Evolutionary conservation across 1,139 yeast genomes (phyloP), one percentile per base, ranked within the genome.

Genomic region (Candida tropicalis): DNA sequence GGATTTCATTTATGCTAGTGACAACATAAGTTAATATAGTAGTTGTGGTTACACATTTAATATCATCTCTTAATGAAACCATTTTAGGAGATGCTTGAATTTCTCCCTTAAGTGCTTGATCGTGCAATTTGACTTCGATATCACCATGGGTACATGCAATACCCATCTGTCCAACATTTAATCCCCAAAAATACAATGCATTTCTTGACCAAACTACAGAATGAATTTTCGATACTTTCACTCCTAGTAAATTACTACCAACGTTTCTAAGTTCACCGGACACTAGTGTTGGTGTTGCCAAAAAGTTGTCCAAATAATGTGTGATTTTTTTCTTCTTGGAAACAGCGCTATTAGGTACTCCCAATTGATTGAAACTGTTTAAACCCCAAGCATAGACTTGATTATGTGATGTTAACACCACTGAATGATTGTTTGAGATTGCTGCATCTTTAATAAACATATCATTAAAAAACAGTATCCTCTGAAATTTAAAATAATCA

Each of bases 161-260:
- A 1, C 95, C 96, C 83, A 91, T 82, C 59, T 91, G 97, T 0
- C 98, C 98, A 24, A 82, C 66, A 58, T 89, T 87, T 25, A 85
- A 65, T 0, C 98, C 98, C 96, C 96, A 89, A 31, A 82, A 65
- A 49, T 70, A 79, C 6, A 89, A 55, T 9, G 73, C 75, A 27
- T 72, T 62, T 23, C 68, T 70, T 0, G 85, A 70, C 52, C 73
- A 85, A 0, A 79, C 87, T 4, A 85, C 73, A 0, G 95, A 81
- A 58, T 88, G 96, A 17, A 84, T 73, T 38, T 77, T 81, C 2
- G 97, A 87, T 10, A 88, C 84, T 0, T 84, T 66, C 8, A 85
- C 68, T 0, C 90, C 89, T 11, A 63, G 60, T 4, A 81, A 58
- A 10, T 28, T 34, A 26, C 56, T 40, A 1, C 45, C 15, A 25